Evolutionary conservation across 148 eudicot species (phyloP).

Genomic region (Hydrangea macrophylla): DNA sequence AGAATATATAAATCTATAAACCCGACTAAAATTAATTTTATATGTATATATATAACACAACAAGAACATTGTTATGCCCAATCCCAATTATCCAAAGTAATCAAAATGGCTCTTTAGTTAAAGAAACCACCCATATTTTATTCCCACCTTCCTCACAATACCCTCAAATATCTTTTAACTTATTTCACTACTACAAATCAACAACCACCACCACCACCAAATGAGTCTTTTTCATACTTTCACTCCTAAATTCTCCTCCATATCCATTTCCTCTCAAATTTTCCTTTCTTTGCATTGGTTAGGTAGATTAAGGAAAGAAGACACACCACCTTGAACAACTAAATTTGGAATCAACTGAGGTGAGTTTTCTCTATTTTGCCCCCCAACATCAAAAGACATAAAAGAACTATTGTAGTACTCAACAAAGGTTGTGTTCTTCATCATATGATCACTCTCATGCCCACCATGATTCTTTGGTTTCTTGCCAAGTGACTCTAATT

Average conservation of each 20-base stretch:
- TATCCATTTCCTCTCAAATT: conserved; percentile 20
- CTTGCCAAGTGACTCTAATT: conserved; percentile 12
- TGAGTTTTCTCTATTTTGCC: conserved; percentile 33
- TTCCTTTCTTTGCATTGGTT: conserved; percentile 33
- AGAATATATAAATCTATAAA: no score
- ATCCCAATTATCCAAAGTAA: not conserved
- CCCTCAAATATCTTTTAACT: conserved; percentile 1
- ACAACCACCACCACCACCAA: conserved; percentile 7
- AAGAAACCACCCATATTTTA: not conserved
- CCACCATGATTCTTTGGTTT: not conserved
- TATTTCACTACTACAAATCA: not conserved
- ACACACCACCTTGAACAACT: conserved; percentile 46
- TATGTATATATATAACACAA: not conserved
- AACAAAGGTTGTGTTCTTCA: conserved; percentile 18
- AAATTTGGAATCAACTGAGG: conserved; percentile 48
- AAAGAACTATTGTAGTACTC: conserved; percentile 37
- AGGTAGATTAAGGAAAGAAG: conserved; percentile 38
- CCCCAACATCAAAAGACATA: conserved; percentile 33
- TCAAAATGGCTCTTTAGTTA: conserved; percentile 2
- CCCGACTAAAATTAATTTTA: no score
- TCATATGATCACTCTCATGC: not conserved
- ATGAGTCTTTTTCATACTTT: not conserved
- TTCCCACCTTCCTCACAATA: not conserved
- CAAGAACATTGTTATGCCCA: no score
- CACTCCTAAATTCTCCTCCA: no score